Evolutionary conservation across 495 filamentous ascomycete species (phyloP).

Genomic region (Thozetella sp.): DNA sequence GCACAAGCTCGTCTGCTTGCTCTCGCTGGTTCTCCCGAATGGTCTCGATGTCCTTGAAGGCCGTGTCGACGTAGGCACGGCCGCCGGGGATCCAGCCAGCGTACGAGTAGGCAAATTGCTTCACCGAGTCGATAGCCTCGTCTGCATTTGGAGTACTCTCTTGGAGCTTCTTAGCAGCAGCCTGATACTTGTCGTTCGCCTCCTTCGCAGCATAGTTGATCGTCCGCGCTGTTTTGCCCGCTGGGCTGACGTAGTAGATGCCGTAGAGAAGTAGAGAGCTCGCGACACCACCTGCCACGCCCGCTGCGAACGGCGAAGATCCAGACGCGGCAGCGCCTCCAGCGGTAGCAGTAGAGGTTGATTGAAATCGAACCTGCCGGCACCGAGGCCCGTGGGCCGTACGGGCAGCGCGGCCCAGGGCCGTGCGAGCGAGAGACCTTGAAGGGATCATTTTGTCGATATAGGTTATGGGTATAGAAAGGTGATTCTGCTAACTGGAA

Average conservation of each 20-base stretch:
- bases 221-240: slow-evolving; percentile 41
- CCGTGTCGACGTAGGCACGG: slow-evolving; percentile 56
- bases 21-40: slow-evolving; percentile 58
- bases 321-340: slow-evolving; percentile 25
- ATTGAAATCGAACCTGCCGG: slow-evolving; percentile 37
- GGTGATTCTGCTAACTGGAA: not conserved
- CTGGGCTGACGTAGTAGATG: slow-evolving; percentile 61
- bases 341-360: slow-evolving; percentile 31
- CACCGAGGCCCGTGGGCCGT: not conserved
- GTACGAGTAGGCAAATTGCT: slow-evolving; percentile 60
- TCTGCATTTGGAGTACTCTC: slow-evolving; percentile 59
- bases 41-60: slow-evolving; percentile 64
- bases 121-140: slow-evolving; percentile 57
- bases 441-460: not conserved
- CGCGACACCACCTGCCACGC: slow-evolving; percentile 44
- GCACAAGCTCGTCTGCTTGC: slow-evolving; percentile 64
- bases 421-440: not conserved
- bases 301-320: slow-evolving; percentile 49
- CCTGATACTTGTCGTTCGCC: slow-evolving; percentile 53
- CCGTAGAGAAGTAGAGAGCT: slow-evolving; percentile 38
- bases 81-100: slow-evolving; percentile 69
- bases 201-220: slow-evolving; percentile 50
- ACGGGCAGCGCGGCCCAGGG: not conserved
- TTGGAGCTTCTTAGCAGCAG: slow-evolving; percentile 49
- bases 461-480: not conserved